phyloP scores from a whole-genome alignment of 1,139 yeast genomes.

The Taphrina wiesneri region DNA sequence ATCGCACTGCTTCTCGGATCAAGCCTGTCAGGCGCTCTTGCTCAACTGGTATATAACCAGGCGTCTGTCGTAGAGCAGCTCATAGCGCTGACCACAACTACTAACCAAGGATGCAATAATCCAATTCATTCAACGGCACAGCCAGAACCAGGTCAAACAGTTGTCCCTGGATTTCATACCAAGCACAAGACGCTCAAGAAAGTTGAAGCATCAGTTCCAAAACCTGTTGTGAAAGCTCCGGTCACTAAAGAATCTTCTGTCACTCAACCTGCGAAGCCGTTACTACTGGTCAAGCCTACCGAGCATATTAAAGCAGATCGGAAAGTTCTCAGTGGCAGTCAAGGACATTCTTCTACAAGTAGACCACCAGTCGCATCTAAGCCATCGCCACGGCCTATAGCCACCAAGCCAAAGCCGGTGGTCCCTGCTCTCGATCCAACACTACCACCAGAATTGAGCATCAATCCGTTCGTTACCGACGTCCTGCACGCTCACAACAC shows the following conservation, averaged over 20 bases:
- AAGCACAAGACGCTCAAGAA: neutral
- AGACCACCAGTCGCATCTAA: neutral
- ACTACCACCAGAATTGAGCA: neutral
- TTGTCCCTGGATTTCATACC: neutral
- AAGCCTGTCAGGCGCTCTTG: neutral
- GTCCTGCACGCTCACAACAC: slow-evolving; percentile 7
- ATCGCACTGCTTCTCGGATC: neutral
- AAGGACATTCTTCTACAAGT: neutral
- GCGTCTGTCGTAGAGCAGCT: neutral
- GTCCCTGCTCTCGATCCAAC: neutral
- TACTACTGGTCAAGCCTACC: neutral
- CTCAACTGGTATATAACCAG: neutral
- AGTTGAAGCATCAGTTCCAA: neutral
- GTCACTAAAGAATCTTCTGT: neutral
- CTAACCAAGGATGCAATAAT: neutral
- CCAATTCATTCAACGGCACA: neutral
- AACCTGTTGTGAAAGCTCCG: neutral
- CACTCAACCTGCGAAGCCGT: neutral
- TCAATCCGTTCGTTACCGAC: neutral
- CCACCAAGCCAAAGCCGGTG: neutral
- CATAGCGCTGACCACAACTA: neutral
- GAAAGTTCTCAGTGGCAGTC: neutral
- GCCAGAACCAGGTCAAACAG: neutral
- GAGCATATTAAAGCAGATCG: neutral
- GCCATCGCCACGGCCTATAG: neutral